A percentile compares a stretch with the other conserved stretches of the same genome.
Conservation (phyloP, 2,329 filamentous ascomycete genomes). For the Sporothrix euskadiensis region DNA sequence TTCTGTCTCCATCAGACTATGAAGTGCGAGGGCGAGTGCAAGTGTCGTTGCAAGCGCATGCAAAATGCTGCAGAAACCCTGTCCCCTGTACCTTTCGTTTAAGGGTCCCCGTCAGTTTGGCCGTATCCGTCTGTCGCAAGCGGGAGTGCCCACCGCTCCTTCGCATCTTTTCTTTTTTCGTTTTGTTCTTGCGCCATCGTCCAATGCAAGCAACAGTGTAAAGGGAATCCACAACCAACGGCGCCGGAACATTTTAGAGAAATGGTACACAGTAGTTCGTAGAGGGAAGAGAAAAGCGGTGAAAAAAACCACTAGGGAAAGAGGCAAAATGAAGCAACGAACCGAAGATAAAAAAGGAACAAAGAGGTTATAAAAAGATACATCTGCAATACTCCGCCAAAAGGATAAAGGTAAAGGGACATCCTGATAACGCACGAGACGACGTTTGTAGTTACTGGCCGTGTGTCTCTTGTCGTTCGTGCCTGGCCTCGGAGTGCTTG, state of each 20-base stretch:
- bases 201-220: neutral
- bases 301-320: neutral
- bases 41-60: neutral
- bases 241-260: neutral
- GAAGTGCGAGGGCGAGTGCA: neutral
- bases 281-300: neutral
- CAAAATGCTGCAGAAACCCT: neutral
- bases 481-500: neutral
- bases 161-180: neutral
- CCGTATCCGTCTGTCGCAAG: neutral
- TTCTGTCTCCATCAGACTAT: neutral
- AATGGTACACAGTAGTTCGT: too few relatives aligned
- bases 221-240: neutral
- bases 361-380: constrained; percentile 3
- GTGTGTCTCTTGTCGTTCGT: neutral
- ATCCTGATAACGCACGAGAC: neutral
- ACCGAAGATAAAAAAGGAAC: neutral
- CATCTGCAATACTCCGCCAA: neutral
- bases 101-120: neutral
- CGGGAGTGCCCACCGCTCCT: constrained; percentile 11
- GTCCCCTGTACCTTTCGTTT: neutral
- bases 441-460: neutral
- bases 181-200: neutral
- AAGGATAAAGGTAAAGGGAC: neutral
- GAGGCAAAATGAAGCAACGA: neutral